Base-by-base conservation (phyloP, 2,329 filamentous ascomycete species). In the Myotisia sp. region DNA sequence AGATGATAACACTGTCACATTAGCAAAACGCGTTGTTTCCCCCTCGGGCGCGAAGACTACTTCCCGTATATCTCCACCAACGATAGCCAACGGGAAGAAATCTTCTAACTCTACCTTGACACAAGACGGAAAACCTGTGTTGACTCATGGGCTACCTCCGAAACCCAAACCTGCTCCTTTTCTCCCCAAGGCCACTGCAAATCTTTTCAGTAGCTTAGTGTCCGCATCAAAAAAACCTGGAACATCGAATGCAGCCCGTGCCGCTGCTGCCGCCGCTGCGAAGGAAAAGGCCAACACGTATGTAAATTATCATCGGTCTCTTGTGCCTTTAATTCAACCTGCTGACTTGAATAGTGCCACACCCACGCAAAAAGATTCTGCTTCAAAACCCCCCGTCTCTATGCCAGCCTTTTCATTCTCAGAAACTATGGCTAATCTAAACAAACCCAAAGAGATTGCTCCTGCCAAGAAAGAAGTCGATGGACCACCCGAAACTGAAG, bases 391-490 rank as follows among this genome's bases (percentile, higher is more conserved):
- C 12, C 32, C 42, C 6, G 26, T 37, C 21, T 44, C 58, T 1
- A 58, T 60, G 34, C 58, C 60, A 3, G 44, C 58, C 1, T 65
- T 66, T 37, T 67, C 64, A 3, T 64, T 67, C 43, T 56, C 62
- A 27, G 62, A 64, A 36, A 52, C 63, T 8, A 57, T 67, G 52
- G 61, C 62, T n/a, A 61, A 62, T 41, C 53, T 67, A 31, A 59
- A 64, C 31, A 74, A 74, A 44, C 67, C 68, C 4, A 74, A 74
- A 43, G 65, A 71, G 37, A 55, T 65, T 31, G 59, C 62, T 40
- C 54, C 63, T 5, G 52, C 53, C 8, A 71, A 74, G 46, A 57
- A 63, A 2, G 57, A 65, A 23, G 68, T 70, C 37, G 60, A 69
- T 20, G 48, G 53, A 4, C 64, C 69, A 1, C 64, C 65, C 0